phyloP scores from a whole-genome alignment of 345 rosid genomes.

The Populus nigra region DNA sequence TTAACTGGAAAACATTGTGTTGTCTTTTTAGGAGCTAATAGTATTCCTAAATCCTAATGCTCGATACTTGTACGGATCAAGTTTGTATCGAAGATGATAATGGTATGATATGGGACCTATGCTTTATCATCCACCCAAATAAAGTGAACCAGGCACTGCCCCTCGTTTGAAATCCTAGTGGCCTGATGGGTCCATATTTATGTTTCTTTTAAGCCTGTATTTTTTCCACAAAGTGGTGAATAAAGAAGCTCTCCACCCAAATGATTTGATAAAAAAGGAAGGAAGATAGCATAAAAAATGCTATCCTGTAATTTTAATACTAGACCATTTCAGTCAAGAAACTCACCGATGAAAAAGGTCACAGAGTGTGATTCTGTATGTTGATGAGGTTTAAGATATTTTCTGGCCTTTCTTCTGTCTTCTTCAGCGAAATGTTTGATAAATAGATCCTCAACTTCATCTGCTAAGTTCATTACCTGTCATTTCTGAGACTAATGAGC shows the following conservation, averaged over 20 bases:
- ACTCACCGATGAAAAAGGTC: constrained; percentile 93
- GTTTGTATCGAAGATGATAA: constrained; percentile 12
- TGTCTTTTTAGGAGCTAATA: constrained; percentile 8
- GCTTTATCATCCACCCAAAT: constrained; percentile 51
- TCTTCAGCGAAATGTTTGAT: constrained; percentile 76
- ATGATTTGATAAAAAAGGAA: constrained; percentile 8
- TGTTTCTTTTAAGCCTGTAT: constrained; percentile 22
- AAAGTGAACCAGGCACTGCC: constrained; percentile 33
- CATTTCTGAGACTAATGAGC: constrained; percentile 38
- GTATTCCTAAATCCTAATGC: constrained; percentile 13
- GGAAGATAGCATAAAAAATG: not conserved
- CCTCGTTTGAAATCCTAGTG: constrained; percentile 34
- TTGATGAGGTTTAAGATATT: constrained; percentile 81
- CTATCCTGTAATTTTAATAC: not conserved
- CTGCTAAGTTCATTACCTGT: constrained; percentile 80
- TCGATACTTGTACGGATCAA: constrained; percentile 11
- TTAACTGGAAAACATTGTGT: not conserved
- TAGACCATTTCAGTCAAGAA: not conserved
- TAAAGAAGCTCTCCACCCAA: constrained; percentile 26
- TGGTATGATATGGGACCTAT: constrained; percentile 35
- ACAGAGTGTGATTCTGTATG: constrained; percentile 76
- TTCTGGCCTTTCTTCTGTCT: constrained; percentile 83
- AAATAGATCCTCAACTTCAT: constrained; percentile 87
- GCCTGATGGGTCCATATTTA: constrained; percentile 44
- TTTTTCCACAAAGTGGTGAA: constrained; percentile 26